phyloP scores from a whole-genome alignment of 805 yeast species.

The Komagataella pastoris region DNA sequence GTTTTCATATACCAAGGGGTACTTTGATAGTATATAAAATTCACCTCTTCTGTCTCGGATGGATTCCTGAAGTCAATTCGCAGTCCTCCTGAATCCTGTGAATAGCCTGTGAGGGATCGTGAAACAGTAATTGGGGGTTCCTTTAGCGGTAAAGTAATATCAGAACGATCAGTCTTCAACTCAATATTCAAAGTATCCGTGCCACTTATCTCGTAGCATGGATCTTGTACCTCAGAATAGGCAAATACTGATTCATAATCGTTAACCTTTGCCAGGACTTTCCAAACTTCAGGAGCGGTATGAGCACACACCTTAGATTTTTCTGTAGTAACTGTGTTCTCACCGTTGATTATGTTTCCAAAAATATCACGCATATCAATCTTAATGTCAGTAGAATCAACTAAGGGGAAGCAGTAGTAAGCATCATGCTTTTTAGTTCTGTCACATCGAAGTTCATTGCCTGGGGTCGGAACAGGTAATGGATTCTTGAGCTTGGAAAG shows the following conservation, averaged over 20 bases:
- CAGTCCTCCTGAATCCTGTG: constrained; percentile 84
- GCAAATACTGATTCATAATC: background rate
- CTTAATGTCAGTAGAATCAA: constrained; percentile 27
- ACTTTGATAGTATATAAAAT: constrained; percentile 59
- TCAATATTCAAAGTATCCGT: constrained; percentile 20
- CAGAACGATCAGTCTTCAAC: constrained; percentile 32
- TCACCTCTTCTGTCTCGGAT: constrained; percentile 24
- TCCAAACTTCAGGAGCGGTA: constrained; percentile 32
- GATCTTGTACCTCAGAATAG: background rate
- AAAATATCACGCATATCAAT: constrained; percentile 55
- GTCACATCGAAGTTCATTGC: constrained; percentile 67
- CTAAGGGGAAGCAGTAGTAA: constrained; percentile 71
- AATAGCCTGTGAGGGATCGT: constrained; percentile 82
- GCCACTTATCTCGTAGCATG: constrained; percentile 12
- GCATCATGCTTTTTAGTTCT: constrained; percentile 37
- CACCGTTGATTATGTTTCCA: constrained; percentile 55
- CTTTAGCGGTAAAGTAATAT: constrained; percentile 21
- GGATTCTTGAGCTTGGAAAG: constrained; percentile 50
- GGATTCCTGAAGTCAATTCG: constrained; percentile 72
- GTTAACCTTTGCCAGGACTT: constrained; percentile 14
- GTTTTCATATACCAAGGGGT: constrained; percentile 90
- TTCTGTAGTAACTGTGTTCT: constrained; percentile 38
- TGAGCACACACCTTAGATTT: constrained; percentile 31
- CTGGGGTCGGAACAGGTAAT: constrained; percentile 70
- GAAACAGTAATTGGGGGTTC: constrained; percentile 61